Percentiles rank a stretch among this genome's conserved stretches.
phyloP scores from a whole-genome alignment of 805 yeast genomes.

The Yarrowia porcina region DNA sequence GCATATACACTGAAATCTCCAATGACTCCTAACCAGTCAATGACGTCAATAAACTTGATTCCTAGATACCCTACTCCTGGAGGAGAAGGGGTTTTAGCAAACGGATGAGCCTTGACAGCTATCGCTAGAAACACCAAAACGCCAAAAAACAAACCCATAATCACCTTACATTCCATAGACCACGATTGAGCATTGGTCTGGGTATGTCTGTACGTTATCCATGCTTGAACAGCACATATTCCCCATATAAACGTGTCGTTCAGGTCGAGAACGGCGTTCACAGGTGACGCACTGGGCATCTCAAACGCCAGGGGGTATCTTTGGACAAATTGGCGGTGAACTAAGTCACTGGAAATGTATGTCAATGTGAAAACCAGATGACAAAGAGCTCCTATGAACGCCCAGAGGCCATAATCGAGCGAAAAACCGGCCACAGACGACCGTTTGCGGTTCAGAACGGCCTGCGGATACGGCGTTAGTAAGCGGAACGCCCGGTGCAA shows the following conservation, averaged over 20 bases:
- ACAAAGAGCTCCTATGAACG: not conserved
- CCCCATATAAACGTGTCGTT: not conserved
- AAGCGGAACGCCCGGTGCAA: not conserved
- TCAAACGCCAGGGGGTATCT: conserved; percentile 2
- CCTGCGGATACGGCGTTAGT: conserved; percentile 17
- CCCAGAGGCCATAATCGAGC: conserved; percentile 21
- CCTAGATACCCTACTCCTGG: conserved; percentile 27
- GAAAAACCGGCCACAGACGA: conserved; percentile 24
- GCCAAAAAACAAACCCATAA: conserved; percentile 4
- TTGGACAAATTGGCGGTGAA: not conserved
- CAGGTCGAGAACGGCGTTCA: not conserved
- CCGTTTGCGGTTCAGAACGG: not conserved
- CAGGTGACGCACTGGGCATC: not conserved
- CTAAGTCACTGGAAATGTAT: not conserved
- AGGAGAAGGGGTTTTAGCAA: conserved; percentile 8
- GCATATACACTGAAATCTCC: conserved; percentile 20
- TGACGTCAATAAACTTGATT: conserved; percentile 27
- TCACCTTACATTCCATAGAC: conserved; percentile 15
- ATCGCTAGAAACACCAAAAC: not conserved
- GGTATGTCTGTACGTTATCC: not conserved
- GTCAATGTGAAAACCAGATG: conserved; percentile 5
- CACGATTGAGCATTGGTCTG: conserved; percentile 18
- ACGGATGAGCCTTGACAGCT: not conserved
- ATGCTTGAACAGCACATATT: not conserved
- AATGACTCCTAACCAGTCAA: conserved; percentile 27